Base-by-base conservation (phyloP, 768 basidiomycete species). In the Sutorius australiensis region DNA sequence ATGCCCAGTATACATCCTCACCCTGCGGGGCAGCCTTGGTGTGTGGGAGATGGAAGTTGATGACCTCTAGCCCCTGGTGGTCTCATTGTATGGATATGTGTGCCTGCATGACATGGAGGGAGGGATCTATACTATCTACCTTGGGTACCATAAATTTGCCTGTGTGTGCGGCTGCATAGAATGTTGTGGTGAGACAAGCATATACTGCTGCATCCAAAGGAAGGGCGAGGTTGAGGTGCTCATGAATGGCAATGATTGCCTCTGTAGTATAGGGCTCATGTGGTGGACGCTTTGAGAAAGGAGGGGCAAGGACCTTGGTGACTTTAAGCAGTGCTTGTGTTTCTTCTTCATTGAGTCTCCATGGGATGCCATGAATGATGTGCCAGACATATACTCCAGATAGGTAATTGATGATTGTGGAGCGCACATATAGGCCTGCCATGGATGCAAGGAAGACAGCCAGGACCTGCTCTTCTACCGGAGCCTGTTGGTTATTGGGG, bases 81-180 rank as follows among this genome's bases (percentile, higher is more conserved):
- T 34, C 14, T 3, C 14, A 5, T 13, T 34, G 33, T 0, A 34
- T 13, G 12, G 13, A 14, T 6, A 34, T 14, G 13, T 13, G 13
- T 1, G 13, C 16, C 3, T 14, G 13, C 13, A 5, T 14, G 33
- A 37, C 17, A 7, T 37, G 16, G 16, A 4, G 0, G 4, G 32
- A 1, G 7, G 36, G n/a, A 16, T n/a, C 9, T 3, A 7, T n/a
- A 2, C 6, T 9, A 1, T 30, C 6, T n/a, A 30, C 11, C n/a
- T 28, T 31, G 4, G 43, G 28, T n/a, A 76, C 57, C 0, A 71
- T 75, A 47, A 79, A 72, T 52, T 80, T 75, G 0, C 76, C 73
- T 0, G 70, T 38, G 0, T 73, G 36, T 0, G 72, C 69, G 0
- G 62, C 63, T 1, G 67, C 37, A 17, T 63, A 80, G 58, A 79